phyloP scores from a whole-genome alignment of 352 stramenopile genomes.

The Pythium dissotocum region DNA sequence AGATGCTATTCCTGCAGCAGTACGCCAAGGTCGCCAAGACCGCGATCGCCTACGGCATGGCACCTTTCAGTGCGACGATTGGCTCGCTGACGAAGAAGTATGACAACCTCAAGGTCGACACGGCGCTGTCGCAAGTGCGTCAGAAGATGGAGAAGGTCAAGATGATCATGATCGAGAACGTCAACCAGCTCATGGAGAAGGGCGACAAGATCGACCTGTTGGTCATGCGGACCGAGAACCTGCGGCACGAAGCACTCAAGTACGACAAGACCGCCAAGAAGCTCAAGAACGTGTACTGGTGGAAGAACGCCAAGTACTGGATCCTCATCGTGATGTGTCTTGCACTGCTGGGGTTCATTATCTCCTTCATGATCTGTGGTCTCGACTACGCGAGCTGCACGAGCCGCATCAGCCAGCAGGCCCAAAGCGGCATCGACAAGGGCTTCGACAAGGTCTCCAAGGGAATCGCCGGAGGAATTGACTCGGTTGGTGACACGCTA shows the following conservation, averaged over 20 bases:
- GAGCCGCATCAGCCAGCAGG: slow-evolving; percentile 41
- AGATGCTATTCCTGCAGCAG: slow-evolving; percentile 60
- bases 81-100: slow-evolving; percentile 82
- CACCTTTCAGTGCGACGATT: slow-evolving; percentile 57
- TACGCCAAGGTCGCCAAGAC: slow-evolving; percentile 69
- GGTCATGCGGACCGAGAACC: slow-evolving; percentile 85
- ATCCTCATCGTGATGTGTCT: slow-evolving; percentile 57
- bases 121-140: slow-evolving; percentile 83
- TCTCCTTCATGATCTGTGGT: slow-evolving; percentile 75
- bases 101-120: slow-evolving; percentile 82
- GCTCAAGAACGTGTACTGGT: slow-evolving; percentile 91
- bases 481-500: slow-evolving; percentile 22
- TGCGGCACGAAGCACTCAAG: slow-evolving; percentile 96
- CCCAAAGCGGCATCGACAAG: slow-evolving; percentile 31
- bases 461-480: slow-evolving; percentile 16
- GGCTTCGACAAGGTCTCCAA: slow-evolving; percentile 24
- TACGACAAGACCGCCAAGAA: slow-evolving; percentile 94
- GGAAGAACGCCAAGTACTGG: slow-evolving; percentile 85
- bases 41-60: slow-evolving; percentile 71
- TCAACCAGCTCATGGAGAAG: slow-evolving; percentile 97
- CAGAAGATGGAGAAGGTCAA: slow-evolving; percentile 98
- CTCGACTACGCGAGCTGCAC: slow-evolving; percentile 67
- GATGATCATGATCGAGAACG: slow-evolving; percentile 98
- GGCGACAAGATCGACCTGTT: slow-evolving; percentile 98
- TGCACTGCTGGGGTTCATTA: slow-evolving; percentile 55